phyloP scores from a whole-genome alignment of 208 protist genomes.

The Leishmania major region DNA sequence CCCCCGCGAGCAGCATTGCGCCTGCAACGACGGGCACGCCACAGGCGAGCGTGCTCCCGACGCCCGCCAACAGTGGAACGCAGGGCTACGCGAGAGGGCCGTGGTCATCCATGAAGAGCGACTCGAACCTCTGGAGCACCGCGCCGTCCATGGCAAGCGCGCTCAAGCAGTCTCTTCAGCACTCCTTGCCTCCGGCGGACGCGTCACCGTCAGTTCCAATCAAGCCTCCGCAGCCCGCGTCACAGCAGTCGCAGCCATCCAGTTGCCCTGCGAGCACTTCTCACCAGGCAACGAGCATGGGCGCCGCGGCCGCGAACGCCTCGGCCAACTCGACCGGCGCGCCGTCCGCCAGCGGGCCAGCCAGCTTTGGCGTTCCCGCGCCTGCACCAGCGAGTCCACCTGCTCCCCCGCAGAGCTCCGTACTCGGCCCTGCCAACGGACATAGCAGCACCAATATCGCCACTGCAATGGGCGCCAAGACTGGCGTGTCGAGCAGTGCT shows the following conservation, averaged over 20 bases:
- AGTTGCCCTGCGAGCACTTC: neutral
- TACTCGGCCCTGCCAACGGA: conserved; percentile 3
- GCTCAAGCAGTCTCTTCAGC: conserved; percentile 37
- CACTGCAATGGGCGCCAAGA: conserved; percentile 18
- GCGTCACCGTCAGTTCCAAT: conserved; percentile 3
- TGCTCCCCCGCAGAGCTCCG: neutral
- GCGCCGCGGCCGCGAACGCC: neutral
- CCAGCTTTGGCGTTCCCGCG: neutral
- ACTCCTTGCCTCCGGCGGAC: conserved; percentile 11
- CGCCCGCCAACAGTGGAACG: conserved; percentile 26
- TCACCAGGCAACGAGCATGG: neutral
- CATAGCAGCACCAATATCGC: conserved; percentile 5
- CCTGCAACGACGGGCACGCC: neutral
- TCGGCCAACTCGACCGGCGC: neutral
- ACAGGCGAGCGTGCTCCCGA: conserved; percentile 23
- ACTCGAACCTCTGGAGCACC: conserved; percentile 34
- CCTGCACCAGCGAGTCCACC: neutral
- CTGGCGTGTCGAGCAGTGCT: conserved; percentile 1
- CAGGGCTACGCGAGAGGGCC: conserved; percentile 19
- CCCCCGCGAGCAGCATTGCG: conserved; percentile 4
- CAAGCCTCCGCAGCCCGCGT: neutral
- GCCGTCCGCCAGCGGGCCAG: neutral
- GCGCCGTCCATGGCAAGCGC: conserved; percentile 30
- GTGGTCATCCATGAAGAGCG: conserved; percentile 36
- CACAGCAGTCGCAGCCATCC: conserved; percentile 8